Evolutionary conservation across 2,329 filamentous ascomycete species (phyloP).

Genomic region (Botrytis fragariae): DNA sequence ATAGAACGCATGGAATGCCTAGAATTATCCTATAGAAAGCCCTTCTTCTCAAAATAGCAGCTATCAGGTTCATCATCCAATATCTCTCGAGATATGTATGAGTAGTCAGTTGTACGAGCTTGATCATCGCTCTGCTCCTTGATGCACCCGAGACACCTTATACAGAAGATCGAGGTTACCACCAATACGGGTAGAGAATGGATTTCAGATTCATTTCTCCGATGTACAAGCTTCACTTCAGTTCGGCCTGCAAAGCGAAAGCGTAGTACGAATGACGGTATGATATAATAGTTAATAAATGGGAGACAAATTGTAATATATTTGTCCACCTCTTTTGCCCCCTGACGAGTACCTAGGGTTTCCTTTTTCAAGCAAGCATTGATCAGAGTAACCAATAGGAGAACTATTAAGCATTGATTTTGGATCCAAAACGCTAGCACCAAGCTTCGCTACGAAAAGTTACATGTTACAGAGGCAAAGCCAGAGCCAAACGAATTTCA

Average conservation of each 20-base stretch:
- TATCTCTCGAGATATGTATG: not conserved
- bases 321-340: not conserved
- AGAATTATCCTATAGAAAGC: not conserved
- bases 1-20: conserved; percentile 3
- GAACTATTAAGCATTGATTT: not conserved
- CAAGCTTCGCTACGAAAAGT: conserved; percentile 16
- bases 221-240: not conserved
- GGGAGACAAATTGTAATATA: not conserved
- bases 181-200: not conserved
- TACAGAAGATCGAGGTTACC: not conserved
- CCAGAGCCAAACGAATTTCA: conserved; percentile 17
- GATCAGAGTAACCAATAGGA: conserved; percentile 6
- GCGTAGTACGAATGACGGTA: not conserved
- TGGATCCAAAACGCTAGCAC: conserved; percentile 10
- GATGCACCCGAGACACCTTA: not conserved
- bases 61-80: not conserved
- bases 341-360: conserved; percentile 4
- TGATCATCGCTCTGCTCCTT: not conserved
- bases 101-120: not conserved
- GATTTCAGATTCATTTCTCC: not conserved
- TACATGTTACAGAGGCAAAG: conserved; percentile 1
- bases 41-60: not conserved
- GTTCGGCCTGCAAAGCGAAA: not conserved
- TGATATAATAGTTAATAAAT: not conserved
- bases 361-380: not conserved